Percentiles rank a stretch among this genome's conserved stretches.
phyloP scores from a whole-genome alignment of 2,329 filamentous ascomycete genomes.

The Arthrobotrys sinensis region DNA sequence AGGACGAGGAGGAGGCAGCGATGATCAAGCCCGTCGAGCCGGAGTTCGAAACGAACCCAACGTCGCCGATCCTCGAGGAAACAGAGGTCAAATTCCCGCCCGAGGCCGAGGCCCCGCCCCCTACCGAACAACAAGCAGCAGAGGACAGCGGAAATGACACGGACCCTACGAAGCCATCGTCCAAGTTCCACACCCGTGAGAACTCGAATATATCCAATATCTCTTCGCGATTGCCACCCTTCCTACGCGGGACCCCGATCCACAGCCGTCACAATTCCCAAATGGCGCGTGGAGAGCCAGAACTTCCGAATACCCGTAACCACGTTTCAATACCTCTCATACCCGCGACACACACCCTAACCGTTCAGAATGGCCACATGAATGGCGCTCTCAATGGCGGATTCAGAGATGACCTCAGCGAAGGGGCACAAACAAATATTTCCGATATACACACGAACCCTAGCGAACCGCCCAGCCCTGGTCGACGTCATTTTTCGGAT shows the following conservation, averaged over 20 bases:
- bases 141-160: conserved; percentile 62
- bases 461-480: conserved; percentile 64
- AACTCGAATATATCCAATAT: conserved; percentile 61
- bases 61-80: conserved; percentile 62
- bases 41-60: conserved; percentile 64
- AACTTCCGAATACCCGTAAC: conserved; percentile 72
- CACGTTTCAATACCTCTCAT: conserved; percentile 66
- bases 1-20: conserved; percentile 41
- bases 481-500: conserved; percentile 57
- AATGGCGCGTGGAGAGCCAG: conserved; percentile 78
- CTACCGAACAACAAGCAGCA: conserved; percentile 61
- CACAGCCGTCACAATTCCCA: conserved; percentile 61
- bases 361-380: conserved; percentile 41
- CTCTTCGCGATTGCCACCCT: conserved; percentile 49
- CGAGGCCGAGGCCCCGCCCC: conserved; percentile 56
- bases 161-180: conserved; percentile 63
- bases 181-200: conserved; percentile 62
- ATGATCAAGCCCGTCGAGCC: conserved; percentile 52
- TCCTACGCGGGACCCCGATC: conserved; percentile 52
- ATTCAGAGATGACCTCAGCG: conserved; percentile 66
- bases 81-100: conserved; percentile 57
- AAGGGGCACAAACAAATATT: conserved; percentile 68
- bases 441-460: conserved; percentile 65
- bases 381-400: conserved; percentile 48
- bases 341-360: conserved; percentile 68